Conservation (phyloP, 2,329 filamentous ascomycete species). For the Colletotrichum scovillei region DNA sequence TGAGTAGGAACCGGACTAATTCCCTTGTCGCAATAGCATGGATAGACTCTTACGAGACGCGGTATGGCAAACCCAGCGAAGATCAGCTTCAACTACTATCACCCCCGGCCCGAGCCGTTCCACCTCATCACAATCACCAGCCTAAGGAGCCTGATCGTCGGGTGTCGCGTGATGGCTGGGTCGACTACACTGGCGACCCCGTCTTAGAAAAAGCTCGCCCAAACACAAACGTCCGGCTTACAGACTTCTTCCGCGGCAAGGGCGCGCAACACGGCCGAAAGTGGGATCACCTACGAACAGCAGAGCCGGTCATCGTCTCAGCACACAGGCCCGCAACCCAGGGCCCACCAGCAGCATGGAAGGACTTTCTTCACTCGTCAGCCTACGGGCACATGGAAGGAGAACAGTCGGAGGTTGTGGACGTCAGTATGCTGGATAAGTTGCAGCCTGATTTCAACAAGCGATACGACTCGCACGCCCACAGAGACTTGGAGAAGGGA, state of each 20-base stretch:
- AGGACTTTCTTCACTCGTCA: slow-evolving; percentile 64
- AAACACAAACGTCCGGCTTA: slow-evolving; percentile 51
- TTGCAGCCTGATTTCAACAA: slow-evolving; percentile 61
- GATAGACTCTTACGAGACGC: slow-evolving; percentile 60
- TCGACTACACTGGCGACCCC: slow-evolving; percentile 53
- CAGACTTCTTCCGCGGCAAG: slow-evolving; percentile 57
- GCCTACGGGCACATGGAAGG: slow-evolving; percentile 59
- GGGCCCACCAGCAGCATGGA: slow-evolving; percentile 60
- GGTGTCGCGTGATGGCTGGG: slow-evolving; percentile 60
- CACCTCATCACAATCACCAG: slow-evolving; percentile 54
- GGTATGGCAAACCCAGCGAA: slow-evolving; percentile 50
- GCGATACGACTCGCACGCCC: slow-evolving; percentile 46
- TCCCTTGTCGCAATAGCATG: slow-evolving; percentile 50
- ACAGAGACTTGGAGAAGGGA: slow-evolving; percentile 42
- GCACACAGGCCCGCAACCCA: slow-evolving; percentile 54
- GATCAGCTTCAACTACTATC: slow-evolving; percentile 53
- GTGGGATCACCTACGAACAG: slow-evolving; percentile 70
- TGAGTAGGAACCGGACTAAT: slow-evolving; percentile 28
- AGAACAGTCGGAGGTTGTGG: slow-evolving; percentile 61
- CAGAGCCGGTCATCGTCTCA: slow-evolving; percentile 69
- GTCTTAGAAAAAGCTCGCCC: slow-evolving; percentile 47
- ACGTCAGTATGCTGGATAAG: slow-evolving; percentile 55
- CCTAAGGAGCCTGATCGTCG: slow-evolving; percentile 53
- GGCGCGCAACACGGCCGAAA: slow-evolving; percentile 63
- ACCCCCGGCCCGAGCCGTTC: slow-evolving; percentile 51